Conservation (phyloP, 2,329 filamentous ascomycete genomes). For the Penicillium sclerotiorum region DNA sequence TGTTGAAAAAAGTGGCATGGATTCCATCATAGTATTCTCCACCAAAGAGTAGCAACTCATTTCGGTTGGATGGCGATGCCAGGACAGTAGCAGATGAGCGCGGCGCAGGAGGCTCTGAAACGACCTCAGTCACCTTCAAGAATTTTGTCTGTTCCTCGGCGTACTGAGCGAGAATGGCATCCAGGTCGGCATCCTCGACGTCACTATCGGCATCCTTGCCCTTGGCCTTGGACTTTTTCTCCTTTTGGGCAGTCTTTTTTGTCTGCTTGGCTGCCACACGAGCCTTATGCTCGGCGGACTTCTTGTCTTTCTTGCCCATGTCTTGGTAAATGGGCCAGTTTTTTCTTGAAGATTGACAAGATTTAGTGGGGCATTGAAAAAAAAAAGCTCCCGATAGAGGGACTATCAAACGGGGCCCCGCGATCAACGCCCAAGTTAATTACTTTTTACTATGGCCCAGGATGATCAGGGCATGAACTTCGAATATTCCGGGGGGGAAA, state of each 20-base stretch:
- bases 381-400: constrained; percentile 14
- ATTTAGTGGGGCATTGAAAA: constrained; percentile 21
- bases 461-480: too few species aligned
- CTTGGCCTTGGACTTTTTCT: constrained; percentile 78
- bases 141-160: constrained; percentile 91
- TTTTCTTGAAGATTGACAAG: constrained; percentile 12
- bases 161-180: constrained; percentile 90
- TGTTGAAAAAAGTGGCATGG: constrained; percentile 71
- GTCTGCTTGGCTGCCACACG: constrained; percentile 73
- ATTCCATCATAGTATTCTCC: constrained; percentile 96
- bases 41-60: constrained; percentile 88
- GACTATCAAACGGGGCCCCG: neutral
- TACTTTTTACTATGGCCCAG: neutral
- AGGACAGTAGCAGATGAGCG: constrained; percentile 80
- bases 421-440: neutral
- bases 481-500: too few species aligned
- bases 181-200: constrained; percentile 88
- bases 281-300: constrained; percentile 59
- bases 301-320: constrained; percentile 61
- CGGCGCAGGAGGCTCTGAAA: constrained; percentile 71
- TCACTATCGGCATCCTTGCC: constrained; percentile 76
- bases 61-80: constrained; percentile 80
- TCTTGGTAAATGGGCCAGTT: constrained; percentile 11
- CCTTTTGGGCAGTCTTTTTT: constrained; percentile 73
- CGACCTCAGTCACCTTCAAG: constrained; percentile 84